Base-by-base conservation (phyloP, 257 asterid species). In the Nicotiana sylvestris region DNA sequence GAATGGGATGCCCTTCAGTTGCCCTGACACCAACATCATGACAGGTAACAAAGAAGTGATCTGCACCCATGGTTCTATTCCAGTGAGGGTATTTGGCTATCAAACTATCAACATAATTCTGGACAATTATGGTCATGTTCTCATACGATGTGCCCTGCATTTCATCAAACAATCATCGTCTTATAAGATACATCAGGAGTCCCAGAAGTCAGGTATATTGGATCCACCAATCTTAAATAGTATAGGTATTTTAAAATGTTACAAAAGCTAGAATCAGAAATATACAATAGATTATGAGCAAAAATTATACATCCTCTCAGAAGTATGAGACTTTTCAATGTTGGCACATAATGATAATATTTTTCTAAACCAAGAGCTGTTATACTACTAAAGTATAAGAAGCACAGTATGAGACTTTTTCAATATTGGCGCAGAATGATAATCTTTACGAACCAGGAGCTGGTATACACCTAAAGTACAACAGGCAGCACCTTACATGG, bases 11-110 rank as follows among this genome's bases (percentile, higher is more conserved):
- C 83, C 99, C 99, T 89, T 96, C 99, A 35, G 99, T 96, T 82
- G 99, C 97, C 93, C 99, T 94, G 81, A 96, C 99, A 76, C 99
- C 99, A 84, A 96, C 98, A 91, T 96, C 99, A 78, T 96, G 99
- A 80, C 99, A 96, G 78, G 98, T 95, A 80, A 96, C 98, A 87
- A 96, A 96, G 89, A 96, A 94, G 84, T 96, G 98, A 86, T 96
- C 99, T 33, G 98, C 93, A 80, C 99, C 99, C 65, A 93, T 92
- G 62, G 99, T 96, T 88, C 99, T 92, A 86, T 94, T 96, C 99
- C 99, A 96, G 80, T 92, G 90, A 13, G 98, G 97, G 66, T 94
- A 96, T 90, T 94, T 96, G 56, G 80, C 80, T 39, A 90, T 90
- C 91, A 96, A 90, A 87, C 93, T 81, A 81, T 93, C 97, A 82